phyloP scores from a whole-genome alignment of 1,139 yeast genomes.

The Meyerozyma smithsonii region DNA sequence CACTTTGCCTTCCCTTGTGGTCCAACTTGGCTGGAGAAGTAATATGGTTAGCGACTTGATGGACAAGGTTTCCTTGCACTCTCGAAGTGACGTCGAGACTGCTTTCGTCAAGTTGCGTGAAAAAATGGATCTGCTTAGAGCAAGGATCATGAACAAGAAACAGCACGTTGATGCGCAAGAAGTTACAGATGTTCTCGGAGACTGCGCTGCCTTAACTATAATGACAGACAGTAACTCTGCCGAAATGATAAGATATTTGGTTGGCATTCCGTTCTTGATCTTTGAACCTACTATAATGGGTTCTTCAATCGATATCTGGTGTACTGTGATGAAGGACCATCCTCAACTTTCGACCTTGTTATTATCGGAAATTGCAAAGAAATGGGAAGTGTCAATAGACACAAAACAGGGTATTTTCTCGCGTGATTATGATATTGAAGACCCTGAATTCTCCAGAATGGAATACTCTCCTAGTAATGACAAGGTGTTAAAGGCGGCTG shows the following conservation, averaged over 20 bases:
- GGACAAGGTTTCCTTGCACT: conserved; percentile 30
- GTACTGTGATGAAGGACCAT: conserved; percentile 66
- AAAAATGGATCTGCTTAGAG: conserved; percentile 12
- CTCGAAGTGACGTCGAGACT: conserved; percentile 24
- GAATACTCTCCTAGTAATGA: conserved; percentile 86
- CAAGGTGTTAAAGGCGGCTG: conserved; percentile 52
- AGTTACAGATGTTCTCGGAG: conserved; percentile 43
- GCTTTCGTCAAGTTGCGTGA: conserved; percentile 23
- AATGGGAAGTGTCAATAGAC: conserved; percentile 67
- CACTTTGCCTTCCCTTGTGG: conserved; percentile 67
- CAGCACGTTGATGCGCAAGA: conserved; percentile 20
- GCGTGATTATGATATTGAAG: conserved; percentile 49
- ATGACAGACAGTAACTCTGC: conserved; percentile 43
- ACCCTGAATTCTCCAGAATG: conserved; percentile 71
- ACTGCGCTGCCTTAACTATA: conserved; percentile 45
- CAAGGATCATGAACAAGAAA: conserved; percentile 10
- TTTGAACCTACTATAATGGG: conserved; percentile 62
- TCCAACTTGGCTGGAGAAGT: conserved; percentile 76
- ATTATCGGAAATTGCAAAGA: conserved; percentile 60
- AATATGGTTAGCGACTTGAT: conserved; percentile 40
- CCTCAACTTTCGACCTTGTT: conserved; percentile 56
- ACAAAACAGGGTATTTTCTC: conserved; percentile 64
- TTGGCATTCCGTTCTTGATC: conserved; percentile 64
- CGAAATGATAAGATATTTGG: conserved; percentile 53
- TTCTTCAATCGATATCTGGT: conserved; percentile 74